Percentiles rank a stretch among this genome's conserved stretches.
Conservation (phyloP, 257 asterid genomes). For the Gynochthodes officinalis region DNA sequence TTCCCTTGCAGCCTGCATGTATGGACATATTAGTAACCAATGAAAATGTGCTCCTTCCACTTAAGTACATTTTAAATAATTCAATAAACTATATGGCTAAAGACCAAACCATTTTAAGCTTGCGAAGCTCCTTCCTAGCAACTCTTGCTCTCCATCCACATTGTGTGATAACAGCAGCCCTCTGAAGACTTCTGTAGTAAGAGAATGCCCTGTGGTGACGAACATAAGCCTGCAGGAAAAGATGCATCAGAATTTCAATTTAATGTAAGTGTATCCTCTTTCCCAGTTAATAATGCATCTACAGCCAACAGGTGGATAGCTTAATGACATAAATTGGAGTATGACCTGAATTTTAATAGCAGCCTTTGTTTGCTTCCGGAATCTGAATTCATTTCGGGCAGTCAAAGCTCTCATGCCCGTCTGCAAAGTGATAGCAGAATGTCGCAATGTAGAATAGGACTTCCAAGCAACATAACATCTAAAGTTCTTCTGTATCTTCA, state of each 20-base stretch:
- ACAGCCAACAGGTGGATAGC: not conserved
- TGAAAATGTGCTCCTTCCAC: not conserved
- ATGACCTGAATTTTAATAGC: conserved; percentile 83
- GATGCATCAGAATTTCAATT: conserved; percentile 8
- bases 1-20: conserved; percentile 83
- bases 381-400: conserved; percentile 80
- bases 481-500: conserved; percentile 93
- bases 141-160: conserved; percentile 95
- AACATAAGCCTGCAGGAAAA: conserved; percentile 64
- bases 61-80: conserved; percentile 3
- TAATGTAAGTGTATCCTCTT: not conserved
- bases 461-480: conserved; percentile 55
- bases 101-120: conserved; percentile 73
- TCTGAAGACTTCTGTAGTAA: conserved; percentile 72
- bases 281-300: not conserved
- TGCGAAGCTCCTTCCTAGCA: conserved; percentile 89
- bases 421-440: conserved; percentile 69
- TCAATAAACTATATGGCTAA: conserved; percentile 22
- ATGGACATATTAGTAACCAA: conserved; percentile 15
- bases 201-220: conserved; percentile 69
- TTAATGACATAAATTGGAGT: conserved; percentile 6
- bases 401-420: conserved; percentile 94
- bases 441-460: conserved; percentile 58
- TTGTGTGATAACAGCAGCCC: conserved; percentile 78
- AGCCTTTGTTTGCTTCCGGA: conserved; percentile 89